These are phyloP conservation scores for Limnanthes douglasii DNA, from an alignment of 345 rosid species.

Conservation along the genomic window DNA sequence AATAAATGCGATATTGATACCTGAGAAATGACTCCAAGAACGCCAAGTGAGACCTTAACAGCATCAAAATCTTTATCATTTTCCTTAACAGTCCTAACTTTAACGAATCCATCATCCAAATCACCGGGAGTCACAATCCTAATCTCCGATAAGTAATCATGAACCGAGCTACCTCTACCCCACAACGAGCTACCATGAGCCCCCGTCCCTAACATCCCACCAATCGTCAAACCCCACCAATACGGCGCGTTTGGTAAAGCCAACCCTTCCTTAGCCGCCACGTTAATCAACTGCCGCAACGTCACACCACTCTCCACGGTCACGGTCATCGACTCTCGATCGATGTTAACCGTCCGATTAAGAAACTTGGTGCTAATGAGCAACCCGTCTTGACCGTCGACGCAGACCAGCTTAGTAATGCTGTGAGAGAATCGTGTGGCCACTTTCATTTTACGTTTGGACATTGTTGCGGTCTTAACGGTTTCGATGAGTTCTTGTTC, in stretches of 20 bases:
- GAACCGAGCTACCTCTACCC: conserved; percentile 46
- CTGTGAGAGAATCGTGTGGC: conserved; percentile 48
- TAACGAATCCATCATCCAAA: conserved; percentile 17
- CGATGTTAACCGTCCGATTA: conserved; percentile 11
- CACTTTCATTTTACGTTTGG: conserved; percentile 33
- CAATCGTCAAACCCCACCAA: conserved; percentile 70
- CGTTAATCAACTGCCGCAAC: conserved; percentile 34
- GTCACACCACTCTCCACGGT: conserved; percentile 46
- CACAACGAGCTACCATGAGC: conserved; percentile 61
- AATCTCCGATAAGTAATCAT: conserved; percentile 35
- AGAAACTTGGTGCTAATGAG: conserved; percentile 48
- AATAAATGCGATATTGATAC: too few species aligned
- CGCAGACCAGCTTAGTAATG: conserved; percentile 47
- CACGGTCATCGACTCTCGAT: conserved; percentile 19
- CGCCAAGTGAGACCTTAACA: conserved; percentile 47
- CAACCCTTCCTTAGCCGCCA: conserved; percentile 28
- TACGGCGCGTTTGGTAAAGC: conserved; percentile 50
- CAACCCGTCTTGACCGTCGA: conserved; percentile 25
- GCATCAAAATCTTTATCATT: conserved; percentile 21
- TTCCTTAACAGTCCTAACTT: conserved; percentile 18
- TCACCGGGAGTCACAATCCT: conserved; percentile 28
- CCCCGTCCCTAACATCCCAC: conserved; percentile 47
- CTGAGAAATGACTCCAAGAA: conserved; percentile 57
- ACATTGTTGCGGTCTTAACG: conserved; percentile 24
- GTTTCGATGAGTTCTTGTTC: conserved; percentile 27